These are phyloP conservation scores for Sugiyamaella castrensis DNA, from an alignment of 1,139 yeast genomes.

Conservation along the genomic window DNA sequence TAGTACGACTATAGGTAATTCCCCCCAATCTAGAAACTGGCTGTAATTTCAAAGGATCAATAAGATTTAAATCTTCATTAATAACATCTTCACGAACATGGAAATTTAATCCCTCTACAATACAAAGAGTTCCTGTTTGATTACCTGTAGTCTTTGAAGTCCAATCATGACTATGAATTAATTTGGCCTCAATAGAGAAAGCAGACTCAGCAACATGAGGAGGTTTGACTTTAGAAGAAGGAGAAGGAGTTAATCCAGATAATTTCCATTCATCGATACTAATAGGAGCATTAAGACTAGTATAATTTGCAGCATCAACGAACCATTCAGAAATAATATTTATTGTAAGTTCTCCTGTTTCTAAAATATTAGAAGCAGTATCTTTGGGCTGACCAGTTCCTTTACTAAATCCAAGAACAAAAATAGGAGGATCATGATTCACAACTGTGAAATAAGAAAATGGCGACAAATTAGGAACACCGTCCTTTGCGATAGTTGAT, in stretches of 20 bases:
- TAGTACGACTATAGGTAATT: constrained; percentile 46
- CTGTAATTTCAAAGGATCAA: constrained; percentile 50
- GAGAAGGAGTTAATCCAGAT: constrained; percentile 51
- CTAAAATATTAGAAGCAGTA: constrained; percentile 48
- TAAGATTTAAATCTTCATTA: constrained; percentile 40
- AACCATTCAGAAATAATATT: constrained; percentile 63
- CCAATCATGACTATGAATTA: constrained; percentile 48
- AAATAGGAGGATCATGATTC: constrained; percentile 57
- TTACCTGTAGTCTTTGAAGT: constrained; percentile 43
- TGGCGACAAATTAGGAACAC: constrained; percentile 54
- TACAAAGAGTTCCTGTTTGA: constrained; percentile 43
- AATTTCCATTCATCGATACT: constrained; percentile 56
- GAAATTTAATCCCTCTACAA: constrained; percentile 56
- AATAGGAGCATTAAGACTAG: constrained; percentile 48
- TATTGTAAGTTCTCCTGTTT: constrained; percentile 55
- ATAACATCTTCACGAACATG: constrained; percentile 56
- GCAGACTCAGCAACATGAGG: constrained; percentile 62
- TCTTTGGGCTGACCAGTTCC: constrained; percentile 47
- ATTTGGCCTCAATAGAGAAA: constrained; percentile 56
- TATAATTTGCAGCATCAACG: constrained; percentile 57
- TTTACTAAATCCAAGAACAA: constrained; percentile 49
- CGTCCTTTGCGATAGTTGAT: constrained; percentile 46
- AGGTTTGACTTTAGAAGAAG: constrained; percentile 48
- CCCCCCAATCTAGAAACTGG: constrained; percentile 62
- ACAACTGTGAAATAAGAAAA: constrained; percentile 54